phyloP scores from a whole-genome alignment of 2,329 filamentous ascomycete genomes.

The Arthrobotrys conoides region DNA sequence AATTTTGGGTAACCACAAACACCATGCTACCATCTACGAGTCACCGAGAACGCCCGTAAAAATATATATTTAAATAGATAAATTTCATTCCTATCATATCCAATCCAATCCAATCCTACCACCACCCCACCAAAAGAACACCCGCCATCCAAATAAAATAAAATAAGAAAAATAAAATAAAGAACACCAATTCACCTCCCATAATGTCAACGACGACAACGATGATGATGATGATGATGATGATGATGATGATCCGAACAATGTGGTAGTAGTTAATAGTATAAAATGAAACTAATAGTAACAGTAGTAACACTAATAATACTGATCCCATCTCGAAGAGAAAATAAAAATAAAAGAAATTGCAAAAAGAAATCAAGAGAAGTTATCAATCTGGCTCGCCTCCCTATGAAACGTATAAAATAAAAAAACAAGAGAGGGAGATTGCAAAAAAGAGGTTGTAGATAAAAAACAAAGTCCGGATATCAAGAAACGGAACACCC shows the following conservation, averaged over 20 bases:
- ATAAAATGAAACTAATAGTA: neutral
- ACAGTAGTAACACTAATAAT: constrained; percentile 11
- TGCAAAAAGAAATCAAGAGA: neutral
- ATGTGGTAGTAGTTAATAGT: too few species aligned
- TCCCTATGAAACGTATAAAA: constrained; percentile 17
- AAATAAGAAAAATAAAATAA: neutral
- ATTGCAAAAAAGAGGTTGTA: neutral
- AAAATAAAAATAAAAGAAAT: neutral
- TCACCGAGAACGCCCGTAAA: too few species aligned
- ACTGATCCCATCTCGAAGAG: neutral
- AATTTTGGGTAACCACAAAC: too few species aligned
- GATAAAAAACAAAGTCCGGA: constrained; percentile 9
- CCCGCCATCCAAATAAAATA: too few species aligned
- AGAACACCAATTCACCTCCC: constrained; percentile 11
- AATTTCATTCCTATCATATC: too few species aligned
- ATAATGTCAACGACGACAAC: neutral
- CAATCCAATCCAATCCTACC: too few species aligned
- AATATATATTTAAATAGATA: neutral
- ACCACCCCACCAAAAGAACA: neutral
- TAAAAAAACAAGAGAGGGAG: constrained; percentile 9
- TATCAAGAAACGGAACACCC: constrained; percentile 17
- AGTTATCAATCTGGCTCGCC: constrained; percentile 35
- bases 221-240: too few species aligned
- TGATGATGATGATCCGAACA: constrained; percentile 6
- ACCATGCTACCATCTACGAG: too few species aligned